phyloP scores from a whole-genome alignment of 305 asterid genomes.

The Fraxinus greggii region DNA sequence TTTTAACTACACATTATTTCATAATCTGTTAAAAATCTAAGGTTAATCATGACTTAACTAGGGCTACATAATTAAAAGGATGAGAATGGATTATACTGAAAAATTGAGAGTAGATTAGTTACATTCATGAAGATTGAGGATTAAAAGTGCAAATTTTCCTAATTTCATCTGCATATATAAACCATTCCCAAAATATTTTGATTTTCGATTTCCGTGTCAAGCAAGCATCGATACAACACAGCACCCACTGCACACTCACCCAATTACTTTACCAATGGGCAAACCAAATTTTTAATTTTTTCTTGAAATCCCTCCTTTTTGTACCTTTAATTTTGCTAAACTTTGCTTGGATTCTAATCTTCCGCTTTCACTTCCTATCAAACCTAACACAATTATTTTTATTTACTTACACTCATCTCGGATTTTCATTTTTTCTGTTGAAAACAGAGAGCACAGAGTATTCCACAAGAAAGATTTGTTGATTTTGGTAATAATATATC shows the following conservation, averaged over 20 bases:
- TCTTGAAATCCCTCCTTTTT: not conserved
- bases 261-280: constrained; percentile 49
- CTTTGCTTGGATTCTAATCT: constrained; percentile 50
- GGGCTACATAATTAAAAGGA: too few relatives aligned
- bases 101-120: too few relatives aligned
- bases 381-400: constrained; percentile 2
- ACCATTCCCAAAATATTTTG: not conserved
- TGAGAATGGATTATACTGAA: too few relatives aligned
- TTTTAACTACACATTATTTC: too few relatives aligned
- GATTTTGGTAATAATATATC: not conserved
- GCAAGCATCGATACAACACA: constrained; percentile 70
- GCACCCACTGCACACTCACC: constrained; percentile 25
- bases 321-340: not conserved
- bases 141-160: not conserved
- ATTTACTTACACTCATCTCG: constrained; percentile 20
- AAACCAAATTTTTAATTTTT: constrained; percentile 20
- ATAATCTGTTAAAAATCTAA: too few relatives aligned
- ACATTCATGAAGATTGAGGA: not conserved
- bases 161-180: too few relatives aligned
- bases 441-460: not conserved
- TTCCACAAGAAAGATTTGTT: constrained; percentile 5
- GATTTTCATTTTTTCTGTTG: constrained; percentile 18
- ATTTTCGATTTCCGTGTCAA: constrained; percentile 62
- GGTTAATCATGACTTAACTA: too few relatives aligned
- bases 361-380: constrained; percentile 20